Percentiles rank a stretch among this genome's conserved stretches.
phyloP scores from a whole-genome alignment of 345 rosid genomes.

The Hibiscus trionum region DNA sequence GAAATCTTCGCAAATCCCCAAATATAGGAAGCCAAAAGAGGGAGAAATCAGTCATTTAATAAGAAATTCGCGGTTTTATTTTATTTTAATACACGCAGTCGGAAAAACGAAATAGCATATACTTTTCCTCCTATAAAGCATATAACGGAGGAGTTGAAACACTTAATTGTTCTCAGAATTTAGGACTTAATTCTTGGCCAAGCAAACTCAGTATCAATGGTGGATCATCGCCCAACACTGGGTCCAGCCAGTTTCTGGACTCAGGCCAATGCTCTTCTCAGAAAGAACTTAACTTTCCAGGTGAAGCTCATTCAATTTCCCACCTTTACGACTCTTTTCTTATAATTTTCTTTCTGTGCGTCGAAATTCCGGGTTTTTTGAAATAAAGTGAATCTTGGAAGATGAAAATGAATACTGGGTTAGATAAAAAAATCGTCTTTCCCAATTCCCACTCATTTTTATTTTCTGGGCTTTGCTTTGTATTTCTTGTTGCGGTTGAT shows the following conservation, averaged over 20 bases:
- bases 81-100: not conserved
- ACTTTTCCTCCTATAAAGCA: not conserved
- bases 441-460: too few species aligned
- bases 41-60: not conserved
- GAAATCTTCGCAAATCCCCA: not conserved
- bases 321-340: not conserved
- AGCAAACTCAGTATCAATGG: constrained; percentile 27
- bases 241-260: constrained; percentile 51
- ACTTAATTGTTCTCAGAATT: not conserved
- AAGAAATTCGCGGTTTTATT: not conserved
- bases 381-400: not conserved
- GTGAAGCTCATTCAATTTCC: constrained; percentile 22
- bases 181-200: not conserved
- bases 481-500: not conserved
- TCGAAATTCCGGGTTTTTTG: not conserved
- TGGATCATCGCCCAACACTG: constrained; percentile 16
- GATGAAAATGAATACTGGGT: not conserved
- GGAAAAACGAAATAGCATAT: not conserved
- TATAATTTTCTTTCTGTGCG: not conserved
- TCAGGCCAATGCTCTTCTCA: constrained; percentile 68
- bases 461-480: not conserved
- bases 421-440: not conserved
- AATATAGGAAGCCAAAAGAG: not conserved
- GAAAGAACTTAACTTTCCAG: constrained; percentile 84
- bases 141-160: not conserved